Evolutionary conservation across 148 eudicot genomes (phyloP).

Genomic region (Chenopodium suecicum): DNA sequence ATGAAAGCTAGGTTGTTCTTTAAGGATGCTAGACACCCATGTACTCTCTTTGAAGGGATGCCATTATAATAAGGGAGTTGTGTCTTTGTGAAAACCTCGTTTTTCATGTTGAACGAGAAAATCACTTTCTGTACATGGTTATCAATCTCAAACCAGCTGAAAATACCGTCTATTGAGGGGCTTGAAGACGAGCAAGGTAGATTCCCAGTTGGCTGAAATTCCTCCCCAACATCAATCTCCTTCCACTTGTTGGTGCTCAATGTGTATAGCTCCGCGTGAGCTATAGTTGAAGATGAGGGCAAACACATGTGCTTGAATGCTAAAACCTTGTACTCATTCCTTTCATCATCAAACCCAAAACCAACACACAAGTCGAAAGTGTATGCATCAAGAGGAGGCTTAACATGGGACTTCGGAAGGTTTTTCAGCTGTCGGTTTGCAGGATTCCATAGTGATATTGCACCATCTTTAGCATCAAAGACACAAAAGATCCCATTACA

Average conservation of each 20-base stretch:
- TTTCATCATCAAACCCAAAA: conserved; percentile 22
- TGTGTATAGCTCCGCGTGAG: conserved; percentile 33
- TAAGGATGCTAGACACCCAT: conserved; percentile 27
- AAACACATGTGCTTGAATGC: conserved; percentile 33
- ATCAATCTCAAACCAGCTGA: conserved; percentile 39
- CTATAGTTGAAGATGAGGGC: conserved; percentile 25
- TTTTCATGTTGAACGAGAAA: conserved; percentile 34
- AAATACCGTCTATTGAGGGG: conserved; percentile 28
- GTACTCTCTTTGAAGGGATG: conserved; percentile 34
- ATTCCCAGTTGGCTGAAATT: conserved; percentile 33
- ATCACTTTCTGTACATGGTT: conserved; percentile 31
- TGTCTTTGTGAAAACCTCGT: conserved; percentile 31
- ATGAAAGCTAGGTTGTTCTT: conserved; percentile 25
- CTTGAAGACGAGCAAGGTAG: conserved; percentile 25
- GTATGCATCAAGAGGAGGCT: conserved; percentile 20
- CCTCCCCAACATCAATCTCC: conserved; percentile 25
- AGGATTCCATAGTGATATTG: conserved; percentile 31
- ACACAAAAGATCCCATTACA: conserved; percentile 38
- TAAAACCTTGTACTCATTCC: conserved; percentile 30
- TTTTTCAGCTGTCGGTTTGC: conserved; percentile 17
- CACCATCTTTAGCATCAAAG: conserved; percentile 24
- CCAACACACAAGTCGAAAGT: conserved; percentile 31
- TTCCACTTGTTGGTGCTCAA: conserved; percentile 20
- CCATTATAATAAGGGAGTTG: conserved; percentile 31
- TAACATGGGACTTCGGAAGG: conserved; percentile 19